Base-by-base conservation (phyloP, 768 basidiomycete species). In the Mycena polygramma region DNA sequence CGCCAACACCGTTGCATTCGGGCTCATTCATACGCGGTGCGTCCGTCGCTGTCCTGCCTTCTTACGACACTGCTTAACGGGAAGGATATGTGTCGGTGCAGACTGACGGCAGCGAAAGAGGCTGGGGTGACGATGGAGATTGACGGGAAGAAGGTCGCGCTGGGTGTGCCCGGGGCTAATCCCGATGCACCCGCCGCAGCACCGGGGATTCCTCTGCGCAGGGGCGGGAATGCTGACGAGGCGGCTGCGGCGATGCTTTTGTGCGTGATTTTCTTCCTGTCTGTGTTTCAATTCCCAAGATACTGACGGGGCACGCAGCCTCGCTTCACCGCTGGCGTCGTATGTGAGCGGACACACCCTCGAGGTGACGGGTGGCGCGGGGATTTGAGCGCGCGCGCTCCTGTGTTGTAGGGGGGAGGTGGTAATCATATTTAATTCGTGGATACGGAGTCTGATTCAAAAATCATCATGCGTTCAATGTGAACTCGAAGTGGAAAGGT, bases 311-410 rank as follows among this genome's bases (percentile, higher is more conserved):
- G 2, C 14, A 9, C 15, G 39, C 73, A 94, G 92, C 87, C 84
- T 95, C 71, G 89, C 89, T 0, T 94, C 92, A 15, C 93, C 93
- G 13, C 82, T 96, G 26, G 92, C 93, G 17, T 89, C 91, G 4
- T 96, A 93, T 76, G 91, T 96, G 63, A 89, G 87, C 54, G 94
- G 94, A 10, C 94, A 95, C 80, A 94, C 93, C 19, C 83, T 95
- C 63, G 93, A 94, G 79, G 92, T 93, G 24, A 95, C 94, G 46
- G 94, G 94, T 41, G 94, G 94, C 49, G 84, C 85, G 63, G 93
- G 93, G 45, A 94, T 94, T 64, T 93, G 79, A 81, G 52, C 13
- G n/a, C 41, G 41, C n/a, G n/a, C n/a, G n/a, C n/a, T n/a, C 30
- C 6, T 30, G 2, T n/a, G n/a, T n/a, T 41, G 41, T 10, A 41